Evolutionary conservation across 2,329 filamentous ascomycete genomes (phyloP).

Genomic region (Cladophialophora exuberans): DNA sequence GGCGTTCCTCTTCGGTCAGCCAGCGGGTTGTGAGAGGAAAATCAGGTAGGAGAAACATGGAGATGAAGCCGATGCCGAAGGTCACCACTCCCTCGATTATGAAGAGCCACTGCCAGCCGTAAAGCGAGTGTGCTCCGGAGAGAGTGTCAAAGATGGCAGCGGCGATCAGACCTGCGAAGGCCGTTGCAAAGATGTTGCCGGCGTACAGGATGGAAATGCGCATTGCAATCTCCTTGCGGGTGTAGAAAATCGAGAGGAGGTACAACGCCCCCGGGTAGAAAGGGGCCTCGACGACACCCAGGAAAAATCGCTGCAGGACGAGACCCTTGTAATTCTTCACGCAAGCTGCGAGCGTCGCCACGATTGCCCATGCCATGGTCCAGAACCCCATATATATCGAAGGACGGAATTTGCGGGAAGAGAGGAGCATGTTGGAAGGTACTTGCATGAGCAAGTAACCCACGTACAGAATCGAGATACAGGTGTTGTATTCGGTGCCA

Average conservation of each 20-base stretch:
- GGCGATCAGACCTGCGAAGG: conserved; percentile 62
- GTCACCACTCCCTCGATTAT: conserved; percentile 57
- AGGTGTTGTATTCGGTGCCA: conserved; percentile 38
- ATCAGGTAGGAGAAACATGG: conserved; percentile 46
- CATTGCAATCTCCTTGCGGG: conserved; percentile 58
- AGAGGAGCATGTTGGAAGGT: conserved; percentile 61
- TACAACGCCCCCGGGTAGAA: conserved; percentile 66
- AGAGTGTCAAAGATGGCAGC: conserved; percentile 64
- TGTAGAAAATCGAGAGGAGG: conserved; percentile 59
- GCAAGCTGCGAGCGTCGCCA: conserved; percentile 40
- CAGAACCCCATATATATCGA: conserved; percentile 55
- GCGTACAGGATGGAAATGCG: conserved; percentile 61
- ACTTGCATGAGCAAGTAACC: conserved; percentile 59
- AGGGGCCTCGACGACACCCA: conserved; percentile 54
- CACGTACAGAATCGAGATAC: conserved; percentile 36
- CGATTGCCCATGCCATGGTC: conserved; percentile 41
- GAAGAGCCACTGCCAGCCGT: conserved; percentile 52
- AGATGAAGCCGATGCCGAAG: conserved; percentile 45
- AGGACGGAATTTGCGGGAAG: conserved; percentile 53
- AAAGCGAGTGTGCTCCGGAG: conserved; percentile 57
- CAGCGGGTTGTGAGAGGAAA: conserved; percentile 45
- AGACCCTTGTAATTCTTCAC: conserved; percentile 47
- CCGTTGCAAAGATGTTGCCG: conserved; percentile 63
- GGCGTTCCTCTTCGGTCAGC: conserved; percentile 38
- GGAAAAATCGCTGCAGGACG: conserved; percentile 45